These are phyloP conservation scores for Pharus latifolius DNA, from an alignment of 176 grass and related monocot genomes.

Conservation along the genomic window DNA sequence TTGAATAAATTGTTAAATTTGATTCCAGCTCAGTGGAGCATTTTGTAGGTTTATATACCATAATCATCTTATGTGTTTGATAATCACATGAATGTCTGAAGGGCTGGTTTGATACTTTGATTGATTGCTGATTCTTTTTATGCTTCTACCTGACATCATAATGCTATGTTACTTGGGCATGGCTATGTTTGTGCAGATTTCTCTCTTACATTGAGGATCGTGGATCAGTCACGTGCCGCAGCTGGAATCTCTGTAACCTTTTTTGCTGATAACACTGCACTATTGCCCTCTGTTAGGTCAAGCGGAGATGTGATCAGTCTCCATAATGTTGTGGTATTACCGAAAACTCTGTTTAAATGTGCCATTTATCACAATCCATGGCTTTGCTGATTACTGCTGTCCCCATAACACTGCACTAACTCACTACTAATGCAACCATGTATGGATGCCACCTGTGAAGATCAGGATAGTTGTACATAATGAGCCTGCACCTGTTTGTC, in stretches of 20 bases:
- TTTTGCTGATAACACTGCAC: slow-evolving; percentile 35
- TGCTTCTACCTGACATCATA: background rate
- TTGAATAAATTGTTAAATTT: background rate
- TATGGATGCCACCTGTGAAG: too few species aligned
- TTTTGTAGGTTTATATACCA: background rate
- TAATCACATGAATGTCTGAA: too few species aligned
- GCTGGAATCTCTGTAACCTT: slow-evolving; percentile 51
- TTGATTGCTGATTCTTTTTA: background rate
- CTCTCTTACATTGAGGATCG: slow-evolving; percentile 59
- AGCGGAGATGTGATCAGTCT: slow-evolving; percentile 71
- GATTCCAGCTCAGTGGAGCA: background rate
- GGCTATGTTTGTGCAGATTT: slow-evolving; percentile 36
- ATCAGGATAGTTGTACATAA: too few species aligned
- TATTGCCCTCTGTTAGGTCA: slow-evolving; percentile 47
- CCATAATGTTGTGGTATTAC: slow-evolving; percentile 54
- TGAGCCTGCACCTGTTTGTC: too few species aligned
- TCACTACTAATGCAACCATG: too few species aligned
- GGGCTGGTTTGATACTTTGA: background rate
- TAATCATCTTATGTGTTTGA: background rate
- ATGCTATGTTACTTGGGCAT: background rate
- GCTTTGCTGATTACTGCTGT: background rate
- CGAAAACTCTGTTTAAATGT: slow-evolving; percentile 8
- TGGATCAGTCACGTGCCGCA: slow-evolving; percentile 37
- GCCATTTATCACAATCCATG: slow-evolving; percentile 10
- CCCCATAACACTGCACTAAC: too few species aligned